A percentile compares a stretch with the other conserved stretches of the same genome.
Evolutionary conservation across 768 basidiomycete species (phyloP).

Genomic region (Leccinum fibrillosum): DNA sequence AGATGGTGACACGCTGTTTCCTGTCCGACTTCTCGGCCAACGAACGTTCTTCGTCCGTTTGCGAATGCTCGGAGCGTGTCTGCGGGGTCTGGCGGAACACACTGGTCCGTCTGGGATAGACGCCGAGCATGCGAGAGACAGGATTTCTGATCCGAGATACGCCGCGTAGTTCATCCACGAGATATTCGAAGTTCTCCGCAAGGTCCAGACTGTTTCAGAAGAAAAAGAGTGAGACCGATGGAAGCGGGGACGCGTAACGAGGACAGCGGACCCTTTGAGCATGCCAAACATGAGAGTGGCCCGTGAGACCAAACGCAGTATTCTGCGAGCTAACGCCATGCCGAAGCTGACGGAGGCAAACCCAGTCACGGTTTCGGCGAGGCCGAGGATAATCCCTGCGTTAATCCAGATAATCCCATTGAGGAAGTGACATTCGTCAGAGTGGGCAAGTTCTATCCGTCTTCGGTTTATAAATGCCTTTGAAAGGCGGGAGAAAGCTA

Average conservation of each 20-base stretch:
- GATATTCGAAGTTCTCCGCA: conserved; percentile 49
- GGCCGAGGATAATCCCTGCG: conserved; percentile 58
- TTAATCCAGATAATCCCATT: conserved; percentile 67
- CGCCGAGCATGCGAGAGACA: conserved; percentile 46
- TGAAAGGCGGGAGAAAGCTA: conserved; percentile 57
- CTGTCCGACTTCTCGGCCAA: conserved; percentile 2
- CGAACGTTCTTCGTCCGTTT: conserved; percentile 2
- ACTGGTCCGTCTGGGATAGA: conserved; percentile 48
- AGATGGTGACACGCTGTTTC: conserved; percentile 50
- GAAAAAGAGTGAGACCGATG: not conserved
- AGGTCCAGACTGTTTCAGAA: conserved; percentile 43
- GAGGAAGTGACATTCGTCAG: conserved; percentile 46
- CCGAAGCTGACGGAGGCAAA: conserved; percentile 57
- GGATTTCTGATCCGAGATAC: conserved; percentile 21
- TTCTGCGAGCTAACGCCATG: conserved; percentile 50
- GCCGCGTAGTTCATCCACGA: conserved; percentile 38
- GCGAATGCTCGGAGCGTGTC: conserved; percentile 23
- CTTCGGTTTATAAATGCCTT: conserved; percentile 50
- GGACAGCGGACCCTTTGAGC: conserved; percentile 58
- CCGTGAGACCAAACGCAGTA: conserved; percentile 53
- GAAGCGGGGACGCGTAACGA: not conserved
- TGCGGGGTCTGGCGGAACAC: conserved; percentile 56
- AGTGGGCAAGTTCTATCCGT: conserved; percentile 43
- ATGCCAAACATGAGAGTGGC: conserved; percentile 58
- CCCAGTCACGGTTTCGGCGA: conserved; percentile 61